phyloP scores from a whole-genome alignment of 2,329 filamentous ascomycete species.

The Tolypocladium pustulatum region DNA sequence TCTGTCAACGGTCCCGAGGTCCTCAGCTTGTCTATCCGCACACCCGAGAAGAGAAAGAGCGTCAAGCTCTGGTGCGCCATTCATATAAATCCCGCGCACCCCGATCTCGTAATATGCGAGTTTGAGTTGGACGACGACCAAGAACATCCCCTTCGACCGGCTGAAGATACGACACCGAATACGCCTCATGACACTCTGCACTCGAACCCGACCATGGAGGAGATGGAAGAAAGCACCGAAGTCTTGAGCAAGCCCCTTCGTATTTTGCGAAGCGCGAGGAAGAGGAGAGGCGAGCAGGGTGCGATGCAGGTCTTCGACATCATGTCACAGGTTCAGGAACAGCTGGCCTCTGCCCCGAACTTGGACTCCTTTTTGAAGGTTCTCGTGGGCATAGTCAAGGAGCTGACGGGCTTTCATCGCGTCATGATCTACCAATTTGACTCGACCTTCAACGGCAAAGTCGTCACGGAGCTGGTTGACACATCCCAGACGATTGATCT shows the following conservation, averaged over 20 bases:
- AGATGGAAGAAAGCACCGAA: conserved; percentile 65
- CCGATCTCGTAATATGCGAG: conserved; percentile 71
- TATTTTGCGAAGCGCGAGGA: conserved; percentile 63
- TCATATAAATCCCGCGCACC: conserved; percentile 59
- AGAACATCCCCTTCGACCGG: conserved; percentile 55
- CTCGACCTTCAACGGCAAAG: conserved; percentile 67
- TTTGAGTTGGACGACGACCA: conserved; percentile 77
- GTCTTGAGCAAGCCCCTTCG: conserved; percentile 68
- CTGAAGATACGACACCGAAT: conserved; percentile 48
- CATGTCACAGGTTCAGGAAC: conserved; percentile 84
- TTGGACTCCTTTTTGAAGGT: conserved; percentile 70
- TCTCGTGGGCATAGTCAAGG: conserved; percentile 76
- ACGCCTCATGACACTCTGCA: conserved; percentile 64
- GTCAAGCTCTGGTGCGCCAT: conserved; percentile 81
- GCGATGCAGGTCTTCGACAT: conserved; percentile 89
- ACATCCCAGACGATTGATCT: conserved; percentile 69
- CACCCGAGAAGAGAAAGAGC: conserved; percentile 37
- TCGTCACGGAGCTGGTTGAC: conserved; percentile 81
- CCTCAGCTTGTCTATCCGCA: conserved; percentile 66
- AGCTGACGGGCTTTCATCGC: conserved; percentile 81
- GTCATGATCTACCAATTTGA: conserved; percentile 95
- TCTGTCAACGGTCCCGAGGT: conserved; percentile 72
- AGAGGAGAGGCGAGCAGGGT: conserved; percentile 65
- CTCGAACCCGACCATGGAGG: conserved; percentile 61
- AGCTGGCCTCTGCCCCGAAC: conserved; percentile 61